A percentile compares a stretch with the other conserved stretches of the same genome.
Conservation (phyloP, 2,329 filamentous ascomycete genomes). For the Monascus ruber region DNA sequence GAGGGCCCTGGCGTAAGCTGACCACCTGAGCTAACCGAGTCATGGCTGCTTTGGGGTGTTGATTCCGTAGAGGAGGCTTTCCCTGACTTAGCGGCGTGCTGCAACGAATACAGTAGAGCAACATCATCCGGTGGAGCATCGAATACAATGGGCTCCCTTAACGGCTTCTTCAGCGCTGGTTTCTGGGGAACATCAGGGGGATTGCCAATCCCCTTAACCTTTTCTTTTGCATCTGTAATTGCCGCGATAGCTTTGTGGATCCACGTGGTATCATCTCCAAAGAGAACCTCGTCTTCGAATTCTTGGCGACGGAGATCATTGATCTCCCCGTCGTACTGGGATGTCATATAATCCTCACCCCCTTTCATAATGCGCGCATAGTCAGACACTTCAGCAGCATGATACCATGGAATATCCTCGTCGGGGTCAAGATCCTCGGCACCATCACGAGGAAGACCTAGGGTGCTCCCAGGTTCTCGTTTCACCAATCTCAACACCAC, state of each 20-base stretch:
- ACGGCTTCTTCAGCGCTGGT: slow-evolving; percentile 37
- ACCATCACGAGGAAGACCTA: slow-evolving; percentile 77
- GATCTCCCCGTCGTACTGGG: slow-evolving; percentile 72
- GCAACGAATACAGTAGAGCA: slow-evolving; percentile 41
- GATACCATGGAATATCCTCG: slow-evolving; percentile 86
- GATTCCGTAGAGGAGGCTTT: slow-evolving; percentile 23
- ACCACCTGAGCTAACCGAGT: slow-evolving; percentile 1
- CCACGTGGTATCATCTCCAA: slow-evolving; percentile 89
- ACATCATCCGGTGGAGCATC: slow-evolving; percentile 35
- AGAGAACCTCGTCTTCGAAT: slow-evolving; percentile 80
- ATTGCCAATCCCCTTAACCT: slow-evolving; percentile 55
- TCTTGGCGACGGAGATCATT: slow-evolving; percentile 63
- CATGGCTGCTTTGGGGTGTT: slow-evolving; percentile 5
- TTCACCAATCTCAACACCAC: slow-evolving; percentile 80
- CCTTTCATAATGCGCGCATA: slow-evolving; percentile 95
- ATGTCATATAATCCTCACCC: slow-evolving; percentile 72
- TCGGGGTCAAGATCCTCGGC: slow-evolving; percentile 56
- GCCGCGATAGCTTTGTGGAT: slow-evolving; percentile 68
- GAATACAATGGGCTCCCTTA: slow-evolving; percentile 39
- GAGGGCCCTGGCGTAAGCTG: slow-evolving; percentile 5
- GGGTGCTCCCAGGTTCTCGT: slow-evolving; percentile 65
- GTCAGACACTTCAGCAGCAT: slow-evolving; percentile 84
- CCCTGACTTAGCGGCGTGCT: slow-evolving; percentile 37
- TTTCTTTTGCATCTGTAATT: slow-evolving; percentile 66
- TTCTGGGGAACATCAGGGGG: slow-evolving; percentile 45